Percentiles rank a stretch among this genome's conserved stretches.
phyloP scores from a whole-genome alignment of 2,329 filamentous ascomycete species.

The Clonostachys solani region DNA sequence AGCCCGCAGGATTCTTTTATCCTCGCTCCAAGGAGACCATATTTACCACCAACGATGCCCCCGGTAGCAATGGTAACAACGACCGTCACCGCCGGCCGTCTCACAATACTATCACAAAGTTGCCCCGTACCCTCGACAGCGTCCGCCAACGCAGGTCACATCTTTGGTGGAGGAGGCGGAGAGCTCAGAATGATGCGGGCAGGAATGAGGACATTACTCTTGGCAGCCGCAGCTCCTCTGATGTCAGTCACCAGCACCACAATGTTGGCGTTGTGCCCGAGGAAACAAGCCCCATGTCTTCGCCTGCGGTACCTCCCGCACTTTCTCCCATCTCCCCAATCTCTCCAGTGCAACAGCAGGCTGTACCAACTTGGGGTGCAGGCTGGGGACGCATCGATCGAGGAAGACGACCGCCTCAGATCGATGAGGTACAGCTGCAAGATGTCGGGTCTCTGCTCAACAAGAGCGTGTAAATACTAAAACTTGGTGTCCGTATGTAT shows the following conservation, averaged over 20 bases:
- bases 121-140: conserved; percentile 14
- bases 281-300: conserved; percentile 1
- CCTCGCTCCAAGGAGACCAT: conserved; percentile 22
- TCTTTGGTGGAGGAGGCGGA: conserved; percentile 20
- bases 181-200: conserved; percentile 17
- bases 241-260: not conserved
- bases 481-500: not conserved
- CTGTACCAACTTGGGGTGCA: conserved; percentile 15
- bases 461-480: not conserved
- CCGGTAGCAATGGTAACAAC: conserved; percentile 11
- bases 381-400: conserved; percentile 22
- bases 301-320: not conserved
- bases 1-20: conserved; percentile 46
- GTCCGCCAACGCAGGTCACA: conserved; percentile 12
- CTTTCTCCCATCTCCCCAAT: not conserved
- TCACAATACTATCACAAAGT: conserved; percentile 39
- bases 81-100: conserved; percentile 15
- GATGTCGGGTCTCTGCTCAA: conserved; percentile 8
- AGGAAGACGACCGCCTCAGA: conserved; percentile 6
- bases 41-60: conserved; percentile 12
- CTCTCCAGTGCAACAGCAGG: conserved; percentile 4
- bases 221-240: conserved; percentile 18
- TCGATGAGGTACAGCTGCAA: conserved; percentile 9
- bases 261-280: not conserved
- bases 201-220: conserved; percentile 24